phyloP scores from a whole-genome alignment of 192 early-diverging fungal species.

The Coemansia sp. region DNA sequence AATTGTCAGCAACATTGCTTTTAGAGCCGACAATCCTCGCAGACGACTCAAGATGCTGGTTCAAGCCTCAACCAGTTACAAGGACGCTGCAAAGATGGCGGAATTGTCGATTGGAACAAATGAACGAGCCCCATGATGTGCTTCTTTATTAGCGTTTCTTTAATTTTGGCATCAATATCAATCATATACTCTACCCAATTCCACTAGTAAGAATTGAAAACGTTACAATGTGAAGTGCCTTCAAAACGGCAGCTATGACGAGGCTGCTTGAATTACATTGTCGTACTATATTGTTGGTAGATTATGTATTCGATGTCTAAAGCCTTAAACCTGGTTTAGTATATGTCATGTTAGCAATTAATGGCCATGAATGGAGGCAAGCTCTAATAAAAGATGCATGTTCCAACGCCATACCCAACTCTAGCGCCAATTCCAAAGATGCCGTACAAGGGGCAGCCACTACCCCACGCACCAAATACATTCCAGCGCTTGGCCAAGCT shows the following conservation, averaged over 20 bases:
- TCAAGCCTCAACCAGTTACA: background rate
- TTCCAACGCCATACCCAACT: too few species aligned
- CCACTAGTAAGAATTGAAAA: too few species aligned
- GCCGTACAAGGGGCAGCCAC: background rate
- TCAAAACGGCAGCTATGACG: too few species aligned
- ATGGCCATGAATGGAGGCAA: background rate
- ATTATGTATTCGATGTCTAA: too few species aligned
- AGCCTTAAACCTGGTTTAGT: too few species aligned
- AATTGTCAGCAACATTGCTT: background rate
- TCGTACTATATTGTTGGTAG: too few species aligned
- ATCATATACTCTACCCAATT: too few species aligned
- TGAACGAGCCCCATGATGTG: background rate
- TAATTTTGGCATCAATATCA: too few species aligned
- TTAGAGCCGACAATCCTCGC: background rate
- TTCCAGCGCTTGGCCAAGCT: background rate
- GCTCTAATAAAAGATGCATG: background rate
- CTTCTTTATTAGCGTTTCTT: too few species aligned
- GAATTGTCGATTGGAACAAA: background rate
- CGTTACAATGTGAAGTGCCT: too few species aligned
- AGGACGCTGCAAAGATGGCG: background rate
- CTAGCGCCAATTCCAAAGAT: background rate
- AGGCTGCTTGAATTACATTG: too few species aligned
- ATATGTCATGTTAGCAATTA: too few species aligned
- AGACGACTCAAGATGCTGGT: background rate
- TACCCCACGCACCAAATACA: background rate